Conservation (phyloP, 208 protist species). For the Leishmania aethiopica region DNA sequence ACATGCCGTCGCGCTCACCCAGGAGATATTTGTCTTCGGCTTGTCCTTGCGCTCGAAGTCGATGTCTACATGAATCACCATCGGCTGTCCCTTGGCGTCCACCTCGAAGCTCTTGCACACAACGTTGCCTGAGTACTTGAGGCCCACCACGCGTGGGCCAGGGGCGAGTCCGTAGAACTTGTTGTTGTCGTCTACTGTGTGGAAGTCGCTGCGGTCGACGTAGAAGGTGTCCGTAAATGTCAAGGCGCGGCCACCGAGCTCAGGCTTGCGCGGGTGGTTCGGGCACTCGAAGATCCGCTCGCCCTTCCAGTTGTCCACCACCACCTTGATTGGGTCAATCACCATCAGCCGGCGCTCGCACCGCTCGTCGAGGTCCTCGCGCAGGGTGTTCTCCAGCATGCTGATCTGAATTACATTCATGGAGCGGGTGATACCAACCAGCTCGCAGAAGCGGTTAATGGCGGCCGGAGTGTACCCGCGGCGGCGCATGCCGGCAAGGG, state of each 20-base stretch:
- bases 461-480: constrained; percentile 96
- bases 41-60: constrained; percentile 87
- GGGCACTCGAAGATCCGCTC: constrained; percentile 87
- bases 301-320: constrained; percentile 93
- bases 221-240: constrained; percentile 94
- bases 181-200: constrained; percentile 72
- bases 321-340: constrained; percentile 97
- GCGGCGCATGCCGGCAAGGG: constrained; percentile 96
- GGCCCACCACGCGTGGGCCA: constrained; percentile 78
- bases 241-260: constrained; percentile 83
- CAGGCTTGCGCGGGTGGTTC: constrained; percentile 94
- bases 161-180: constrained; percentile 91
- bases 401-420: constrained; percentile 94
- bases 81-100: constrained; percentile 66
- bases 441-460: constrained; percentile 98
- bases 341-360: constrained; percentile 88
- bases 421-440: constrained; percentile 93
- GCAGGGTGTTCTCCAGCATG: constrained; percentile 95
- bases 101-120: constrained; percentile 82
- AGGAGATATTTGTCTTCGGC: constrained; percentile 93
- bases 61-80: constrained; percentile 80
- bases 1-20: constrained; percentile 72
- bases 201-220: constrained; percentile 98
- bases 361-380: constrained; percentile 95
- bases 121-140: constrained; percentile 91